These are phyloP conservation scores for Xerocomus minutiporus DNA, from an alignment of 1,284 basidiomycete species.

Conservation along the genomic window DNA sequence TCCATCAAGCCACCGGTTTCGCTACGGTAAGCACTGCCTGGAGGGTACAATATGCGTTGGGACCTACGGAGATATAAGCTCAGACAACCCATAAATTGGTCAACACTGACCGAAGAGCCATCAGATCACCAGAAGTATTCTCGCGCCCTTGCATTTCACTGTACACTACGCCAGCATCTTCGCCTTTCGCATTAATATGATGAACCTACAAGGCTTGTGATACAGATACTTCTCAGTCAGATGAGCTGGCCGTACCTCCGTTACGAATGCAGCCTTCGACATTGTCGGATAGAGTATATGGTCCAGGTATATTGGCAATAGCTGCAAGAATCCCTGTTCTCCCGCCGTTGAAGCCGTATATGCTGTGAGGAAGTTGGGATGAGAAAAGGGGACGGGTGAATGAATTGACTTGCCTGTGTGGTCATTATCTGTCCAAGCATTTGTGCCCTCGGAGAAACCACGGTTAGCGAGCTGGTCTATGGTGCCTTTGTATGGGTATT, in stretches of 20 bases:
- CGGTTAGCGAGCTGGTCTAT: conserved; percentile 97
- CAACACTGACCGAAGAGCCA: conserved; percentile 70
- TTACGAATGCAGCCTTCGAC: conserved; percentile 85
- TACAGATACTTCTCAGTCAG: not conserved
- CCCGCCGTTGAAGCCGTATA: conserved; percentile 99
- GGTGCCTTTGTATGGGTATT: conserved; percentile 96
- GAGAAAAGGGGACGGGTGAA: not conserved
- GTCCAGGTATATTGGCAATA: conserved; percentile 94
- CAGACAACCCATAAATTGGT: not conserved
- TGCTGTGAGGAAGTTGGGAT: conserved; percentile 36
- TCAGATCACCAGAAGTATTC: conserved; percentile 87
- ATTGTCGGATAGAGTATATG: conserved; percentile 97
- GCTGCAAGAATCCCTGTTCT: conserved; percentile 90
- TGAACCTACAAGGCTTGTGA: conserved; percentile 57
- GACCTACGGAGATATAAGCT: conserved; percentile 43
- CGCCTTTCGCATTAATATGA: conserved; percentile 87
- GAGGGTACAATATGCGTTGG: conserved; percentile 78
- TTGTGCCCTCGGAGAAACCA: conserved; percentile 91
- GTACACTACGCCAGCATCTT: conserved; percentile 96
- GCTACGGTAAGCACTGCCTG: conserved; percentile 85
- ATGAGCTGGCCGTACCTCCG: conserved; percentile 58
- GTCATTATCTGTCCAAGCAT: conserved; percentile 82
- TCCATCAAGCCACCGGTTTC: conserved; percentile 98
- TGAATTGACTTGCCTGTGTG: conserved; percentile 48
- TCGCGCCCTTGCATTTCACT: conserved; percentile 98